Conservation (phyloP, 768 basidiomycete genomes). For the Rhodotorula toruloides region DNA sequence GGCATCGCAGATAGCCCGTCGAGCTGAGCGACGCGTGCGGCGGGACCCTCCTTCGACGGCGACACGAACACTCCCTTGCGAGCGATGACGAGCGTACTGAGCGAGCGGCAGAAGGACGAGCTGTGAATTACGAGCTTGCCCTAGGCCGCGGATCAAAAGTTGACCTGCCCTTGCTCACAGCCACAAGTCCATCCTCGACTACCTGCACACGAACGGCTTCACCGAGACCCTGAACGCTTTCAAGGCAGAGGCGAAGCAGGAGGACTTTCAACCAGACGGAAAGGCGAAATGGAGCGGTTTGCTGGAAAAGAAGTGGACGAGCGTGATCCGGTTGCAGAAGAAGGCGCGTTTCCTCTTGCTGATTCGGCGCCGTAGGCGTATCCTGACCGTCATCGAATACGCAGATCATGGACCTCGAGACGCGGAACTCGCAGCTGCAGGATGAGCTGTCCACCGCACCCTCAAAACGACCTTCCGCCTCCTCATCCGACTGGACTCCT, state of each 20-base stretch:
- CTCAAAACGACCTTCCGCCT: constrained; percentile 51
- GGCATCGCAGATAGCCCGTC: too few relatives aligned
- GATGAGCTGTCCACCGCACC: constrained; percentile 63
- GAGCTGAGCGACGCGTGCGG: too few relatives aligned
- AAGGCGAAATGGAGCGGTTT: constrained; percentile 80
- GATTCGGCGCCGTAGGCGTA: too few relatives aligned
- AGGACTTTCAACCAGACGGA: constrained; percentile 70
- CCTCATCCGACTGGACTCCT: constrained; percentile 72
- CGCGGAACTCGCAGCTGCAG: constrained; percentile 65
- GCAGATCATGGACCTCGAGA: constrained; percentile 93
- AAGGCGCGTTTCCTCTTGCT: constrained; percentile 56
- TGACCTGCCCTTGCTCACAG: constrained; percentile 24
- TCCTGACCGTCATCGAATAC: neutral
- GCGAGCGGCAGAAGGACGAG: constrained; percentile 39
- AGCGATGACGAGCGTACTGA: constrained; percentile 25
- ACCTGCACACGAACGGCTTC: constrained; percentile 45
- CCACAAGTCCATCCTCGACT: constrained; percentile 48
- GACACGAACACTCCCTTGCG: neutral
- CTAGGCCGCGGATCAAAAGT: neutral
- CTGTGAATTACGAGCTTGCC: constrained; percentile 8
- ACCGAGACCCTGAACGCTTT: constrained; percentile 38
- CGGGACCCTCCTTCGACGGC: neutral
- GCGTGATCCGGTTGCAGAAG: constrained; percentile 89
- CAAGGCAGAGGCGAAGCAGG: constrained; percentile 39
- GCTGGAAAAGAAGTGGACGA: constrained; percentile 97